These are phyloP conservation scores for Mucor irregularis DNA, from an alignment of 371 early-diverging fungal genomes.

Conservation along the genomic window DNA sequence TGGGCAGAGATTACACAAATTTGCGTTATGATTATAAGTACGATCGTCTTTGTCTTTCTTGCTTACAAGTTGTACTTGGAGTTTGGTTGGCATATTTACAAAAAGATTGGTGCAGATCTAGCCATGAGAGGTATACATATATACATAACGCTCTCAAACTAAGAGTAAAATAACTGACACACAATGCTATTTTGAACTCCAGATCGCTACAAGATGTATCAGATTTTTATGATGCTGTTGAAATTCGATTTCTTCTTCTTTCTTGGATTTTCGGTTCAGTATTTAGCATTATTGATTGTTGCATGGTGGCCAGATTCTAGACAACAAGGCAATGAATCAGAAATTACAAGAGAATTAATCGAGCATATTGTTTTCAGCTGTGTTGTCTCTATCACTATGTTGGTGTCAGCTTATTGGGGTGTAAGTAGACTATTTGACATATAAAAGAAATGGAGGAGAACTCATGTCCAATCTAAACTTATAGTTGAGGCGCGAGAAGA, in stretches of 20 bases:
- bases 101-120: slow-evolving; percentile 89
- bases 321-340: slow-evolving; percentile 59
- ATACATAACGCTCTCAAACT: neutral
- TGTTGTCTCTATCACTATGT: slow-evolving; percentile 67
- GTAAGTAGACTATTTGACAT: slow-evolving; percentile 51
- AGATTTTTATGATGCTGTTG: slow-evolving; percentile 83
- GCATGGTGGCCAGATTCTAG: slow-evolving; percentile 48
- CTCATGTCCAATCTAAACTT: slow-evolving; percentile 22
- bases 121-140: slow-evolving; percentile 64
- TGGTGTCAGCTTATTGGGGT: slow-evolving; percentile 77
- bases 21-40: slow-evolving; percentile 39
- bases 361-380: slow-evolving; percentile 77
- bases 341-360: slow-evolving; percentile 32
- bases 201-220: slow-evolving; percentile 83
- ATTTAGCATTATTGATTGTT: slow-evolving; percentile 72
- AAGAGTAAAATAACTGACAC: neutral
- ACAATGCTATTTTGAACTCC: neutral
- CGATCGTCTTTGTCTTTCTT: slow-evolving; percentile 35
- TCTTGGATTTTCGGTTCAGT: slow-evolving; percentile 85
- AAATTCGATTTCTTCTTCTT: slow-evolving; percentile 90
- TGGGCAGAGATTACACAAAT: slow-evolving; percentile 56
- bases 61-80: slow-evolving; percentile 50
- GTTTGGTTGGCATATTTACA: slow-evolving; percentile 86
- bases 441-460: neutral
- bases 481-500: slow-evolving; percentile 53